Evolutionary conservation across 768 basidiomycete genomes (phyloP).

Genomic region (Strobilomyces confusus): DNA sequence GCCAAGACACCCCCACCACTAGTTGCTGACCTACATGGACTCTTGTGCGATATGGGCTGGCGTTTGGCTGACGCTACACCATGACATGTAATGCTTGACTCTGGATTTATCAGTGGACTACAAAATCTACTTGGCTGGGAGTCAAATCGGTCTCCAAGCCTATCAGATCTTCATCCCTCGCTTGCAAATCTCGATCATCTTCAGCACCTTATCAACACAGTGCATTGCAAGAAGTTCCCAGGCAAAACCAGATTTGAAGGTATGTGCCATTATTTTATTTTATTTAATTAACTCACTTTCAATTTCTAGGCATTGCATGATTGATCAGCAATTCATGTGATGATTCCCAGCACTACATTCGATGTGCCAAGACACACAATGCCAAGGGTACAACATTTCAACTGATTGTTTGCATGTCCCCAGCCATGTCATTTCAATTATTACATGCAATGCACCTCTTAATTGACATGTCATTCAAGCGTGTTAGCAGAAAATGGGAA

Average conservation of each 20-base stretch:
- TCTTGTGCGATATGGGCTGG: not conserved
- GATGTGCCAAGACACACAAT: not conserved
- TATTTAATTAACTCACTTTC: too few relatives aligned
- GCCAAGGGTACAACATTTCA: not conserved
- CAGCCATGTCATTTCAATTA: not conserved
- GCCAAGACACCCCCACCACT: too few relatives aligned
- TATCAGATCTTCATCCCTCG: constrained; percentile 5
- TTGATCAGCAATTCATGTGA: too few relatives aligned
- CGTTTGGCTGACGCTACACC: constrained; percentile 2
- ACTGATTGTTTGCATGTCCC: not conserved
- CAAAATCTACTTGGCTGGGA: not conserved
- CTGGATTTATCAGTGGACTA: not conserved
- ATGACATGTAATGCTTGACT: not conserved
- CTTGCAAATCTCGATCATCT: not conserved
- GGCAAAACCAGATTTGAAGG: not conserved
- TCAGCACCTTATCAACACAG: not conserved
- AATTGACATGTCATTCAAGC: too few relatives aligned
- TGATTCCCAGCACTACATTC: not conserved
- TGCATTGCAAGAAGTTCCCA: not conserved
- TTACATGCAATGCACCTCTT: not conserved
- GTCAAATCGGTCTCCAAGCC: not conserved
- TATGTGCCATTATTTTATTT: not conserved
- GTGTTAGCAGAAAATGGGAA: too few relatives aligned
- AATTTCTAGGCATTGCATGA: too few relatives aligned
- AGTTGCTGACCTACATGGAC: not conserved